phyloP scores from a whole-genome alignment of 306 rosid genomes.

The Fagus crenata region DNA sequence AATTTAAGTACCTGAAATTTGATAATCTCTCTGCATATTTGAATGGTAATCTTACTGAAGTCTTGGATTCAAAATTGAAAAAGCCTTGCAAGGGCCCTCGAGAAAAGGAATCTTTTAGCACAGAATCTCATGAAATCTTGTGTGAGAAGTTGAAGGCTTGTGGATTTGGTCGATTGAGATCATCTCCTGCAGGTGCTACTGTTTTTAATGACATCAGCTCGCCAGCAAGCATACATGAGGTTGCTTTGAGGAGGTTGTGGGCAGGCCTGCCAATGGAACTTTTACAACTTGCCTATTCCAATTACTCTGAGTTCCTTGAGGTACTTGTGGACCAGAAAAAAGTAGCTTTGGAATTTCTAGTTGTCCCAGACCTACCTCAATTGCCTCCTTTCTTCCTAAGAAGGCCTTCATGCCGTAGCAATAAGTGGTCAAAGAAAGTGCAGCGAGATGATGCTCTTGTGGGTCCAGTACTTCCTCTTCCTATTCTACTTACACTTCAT shows the following conservation, averaged over 20 bases:
- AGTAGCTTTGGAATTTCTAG: conserved; percentile 49
- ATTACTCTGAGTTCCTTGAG: conserved; percentile 41
- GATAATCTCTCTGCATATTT: conserved; percentile 50
- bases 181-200: conserved; percentile 42
- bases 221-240: conserved; percentile 53
- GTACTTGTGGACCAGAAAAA: conserved; percentile 29
- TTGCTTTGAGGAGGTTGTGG: conserved; percentile 62
- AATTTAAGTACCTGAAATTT: conserved; percentile 44
- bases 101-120: conserved; percentile 26
- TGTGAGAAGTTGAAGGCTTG: conserved; percentile 60
- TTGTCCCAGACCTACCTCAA: conserved; percentile 53
- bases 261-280: conserved; percentile 58
- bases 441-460: conserved; percentile 42
- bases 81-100: conserved; percentile 2
- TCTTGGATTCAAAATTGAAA: conserved; percentile 33
- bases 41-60: conserved; percentile 44
- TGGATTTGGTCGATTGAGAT: conserved; percentile 48
- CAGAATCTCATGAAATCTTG: conserved; percentile 51
- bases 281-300: conserved; percentile 53
- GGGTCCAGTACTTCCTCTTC: conserved; percentile 76
- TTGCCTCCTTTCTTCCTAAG: conserved; percentile 71
- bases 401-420: conserved; percentile 46
- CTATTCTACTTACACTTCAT: conserved; percentile 50
- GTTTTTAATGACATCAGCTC: conserved; percentile 55
- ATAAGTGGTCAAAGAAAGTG: conserved; percentile 43